phyloP scores from a whole-genome alignment of 192 early-diverging fungal species.

The Backusella parvicylindrica region DNA sequence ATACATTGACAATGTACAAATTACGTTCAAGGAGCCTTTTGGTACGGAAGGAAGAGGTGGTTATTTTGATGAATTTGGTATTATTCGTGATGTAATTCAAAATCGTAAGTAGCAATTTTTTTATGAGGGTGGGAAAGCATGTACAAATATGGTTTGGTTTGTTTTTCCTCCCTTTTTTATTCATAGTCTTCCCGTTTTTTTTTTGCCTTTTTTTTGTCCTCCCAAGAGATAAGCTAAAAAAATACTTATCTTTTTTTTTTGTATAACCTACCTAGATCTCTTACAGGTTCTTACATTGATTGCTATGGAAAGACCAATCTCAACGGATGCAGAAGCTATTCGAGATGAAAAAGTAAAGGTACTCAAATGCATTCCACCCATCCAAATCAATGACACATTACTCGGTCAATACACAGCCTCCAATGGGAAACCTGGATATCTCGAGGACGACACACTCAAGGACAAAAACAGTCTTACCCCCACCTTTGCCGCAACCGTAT shows the following conservation, averaged over 20 bases:
- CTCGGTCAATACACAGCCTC: constrained; percentile 88
- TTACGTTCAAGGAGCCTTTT: constrained; percentile 97
- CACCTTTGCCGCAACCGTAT: constrained; percentile 86
- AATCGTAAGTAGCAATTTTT: constrained; percentile 43
- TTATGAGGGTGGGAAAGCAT: not conserved
- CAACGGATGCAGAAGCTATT: constrained; percentile 85
- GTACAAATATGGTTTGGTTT: not conserved
- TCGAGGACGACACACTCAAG: constrained; percentile 82
- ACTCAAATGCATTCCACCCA: constrained; percentile 68
- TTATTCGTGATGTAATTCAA: constrained; percentile 96
- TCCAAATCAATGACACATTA: constrained; percentile 76
- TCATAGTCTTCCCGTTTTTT: not conserved
- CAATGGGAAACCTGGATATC: constrained; percentile 88
- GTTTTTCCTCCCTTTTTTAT: not conserved
- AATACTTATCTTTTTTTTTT: not conserved
- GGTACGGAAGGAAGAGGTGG: constrained; percentile 97
- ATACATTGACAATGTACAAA: constrained; percentile 91
- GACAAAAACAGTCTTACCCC: constrained; percentile 78
- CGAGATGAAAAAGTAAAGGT: constrained; percentile 95
- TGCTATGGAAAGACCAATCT: constrained; percentile 92
- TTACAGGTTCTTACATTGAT: constrained; percentile 91
- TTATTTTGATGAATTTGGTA: constrained; percentile 99
- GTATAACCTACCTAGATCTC: constrained; percentile 44
- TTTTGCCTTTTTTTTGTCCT: not conserved
- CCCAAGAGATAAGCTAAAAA: not conserved